Conservation (phyloP, 306 rosid genomes). For the Crataegus laevigata region DNA sequence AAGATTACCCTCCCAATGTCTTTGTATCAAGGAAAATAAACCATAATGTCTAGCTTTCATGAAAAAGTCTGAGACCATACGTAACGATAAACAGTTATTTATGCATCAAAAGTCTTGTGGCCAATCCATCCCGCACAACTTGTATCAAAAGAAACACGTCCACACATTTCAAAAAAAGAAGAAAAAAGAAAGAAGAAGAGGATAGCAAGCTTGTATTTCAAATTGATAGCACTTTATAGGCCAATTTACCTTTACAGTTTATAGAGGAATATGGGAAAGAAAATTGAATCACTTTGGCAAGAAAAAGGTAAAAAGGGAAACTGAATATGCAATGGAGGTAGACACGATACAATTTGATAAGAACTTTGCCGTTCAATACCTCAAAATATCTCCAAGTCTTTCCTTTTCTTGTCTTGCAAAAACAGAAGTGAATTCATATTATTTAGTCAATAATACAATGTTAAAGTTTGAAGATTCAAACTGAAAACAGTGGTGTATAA, state of each 20-base stretch:
- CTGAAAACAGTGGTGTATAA: no score
- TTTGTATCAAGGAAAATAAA: no score
- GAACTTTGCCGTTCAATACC: neutral
- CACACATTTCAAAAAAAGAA: neutral
- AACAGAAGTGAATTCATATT: neutral
- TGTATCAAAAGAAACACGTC: neutral
- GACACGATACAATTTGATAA: neutral
- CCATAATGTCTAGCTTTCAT: no score
- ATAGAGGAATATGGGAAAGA: neutral
- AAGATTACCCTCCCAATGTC: neutral
- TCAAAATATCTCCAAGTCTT: neutral
- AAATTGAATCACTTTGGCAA: neutral
- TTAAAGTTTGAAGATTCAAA: no score
- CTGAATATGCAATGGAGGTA: neutral
- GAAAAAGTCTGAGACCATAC: neutral
- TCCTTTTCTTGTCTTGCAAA: neutral
- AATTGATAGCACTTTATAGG: neutral
- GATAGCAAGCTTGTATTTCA: neutral
- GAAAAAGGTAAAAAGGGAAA: neutral
- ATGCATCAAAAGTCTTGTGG: no score
- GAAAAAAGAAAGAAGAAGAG: no score
- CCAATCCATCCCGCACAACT: no score
- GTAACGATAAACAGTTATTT: no score
- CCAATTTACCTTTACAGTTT: neutral
- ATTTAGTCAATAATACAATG: neutral